These are phyloP conservation scores for Gamarada debralockiae DNA, from an alignment of 495 filamentous ascomycete species.

Conservation along the genomic window DNA sequence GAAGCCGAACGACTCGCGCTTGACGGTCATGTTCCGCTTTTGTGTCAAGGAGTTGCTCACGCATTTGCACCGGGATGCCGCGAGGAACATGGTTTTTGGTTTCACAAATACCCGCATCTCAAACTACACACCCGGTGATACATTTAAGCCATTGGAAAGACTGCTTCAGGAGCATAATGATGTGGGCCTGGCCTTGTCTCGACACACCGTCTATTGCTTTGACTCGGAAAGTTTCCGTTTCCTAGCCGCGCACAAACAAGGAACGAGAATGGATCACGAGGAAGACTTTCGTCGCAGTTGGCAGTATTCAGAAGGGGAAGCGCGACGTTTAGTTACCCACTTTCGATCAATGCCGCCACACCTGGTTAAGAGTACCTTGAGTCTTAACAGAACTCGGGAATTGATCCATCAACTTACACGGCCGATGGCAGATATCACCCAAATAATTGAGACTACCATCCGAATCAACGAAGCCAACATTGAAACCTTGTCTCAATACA, in stretches of 20 bases:
- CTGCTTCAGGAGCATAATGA: constrained; percentile 27
- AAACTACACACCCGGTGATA: constrained; percentile 40
- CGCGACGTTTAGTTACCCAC: constrained; percentile 28
- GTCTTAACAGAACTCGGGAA: constrained; percentile 34
- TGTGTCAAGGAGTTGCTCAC: constrained; percentile 41
- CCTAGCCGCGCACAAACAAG: constrained; percentile 35
- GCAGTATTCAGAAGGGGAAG: constrained; percentile 32
- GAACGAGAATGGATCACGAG: constrained; percentile 24
- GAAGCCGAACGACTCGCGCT: constrained; percentile 37
- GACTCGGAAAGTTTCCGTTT: constrained; percentile 45
- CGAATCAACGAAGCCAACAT: too few species aligned
- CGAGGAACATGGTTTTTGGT: constrained; percentile 39
- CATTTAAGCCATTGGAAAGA: constrained; percentile 28
- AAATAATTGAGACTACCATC: constrained; percentile 32
- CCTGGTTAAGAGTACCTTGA: constrained; percentile 32
- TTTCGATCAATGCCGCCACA: constrained; percentile 28
- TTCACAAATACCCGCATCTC: constrained; percentile 41
- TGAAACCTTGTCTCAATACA: constrained; percentile 20
- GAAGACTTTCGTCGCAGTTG: constrained; percentile 35
- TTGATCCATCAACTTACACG: constrained; percentile 32
- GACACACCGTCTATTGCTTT: constrained; percentile 36
- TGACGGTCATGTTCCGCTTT: constrained; percentile 35
- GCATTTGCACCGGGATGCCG: constrained; percentile 33
- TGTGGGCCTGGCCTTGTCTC: constrained; percentile 21
- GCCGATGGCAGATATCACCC: constrained; percentile 34